Evolutionary conservation across 371 early-diverging fungal species (phyloP).

Genomic region (Rhizopus sp.): DNA sequence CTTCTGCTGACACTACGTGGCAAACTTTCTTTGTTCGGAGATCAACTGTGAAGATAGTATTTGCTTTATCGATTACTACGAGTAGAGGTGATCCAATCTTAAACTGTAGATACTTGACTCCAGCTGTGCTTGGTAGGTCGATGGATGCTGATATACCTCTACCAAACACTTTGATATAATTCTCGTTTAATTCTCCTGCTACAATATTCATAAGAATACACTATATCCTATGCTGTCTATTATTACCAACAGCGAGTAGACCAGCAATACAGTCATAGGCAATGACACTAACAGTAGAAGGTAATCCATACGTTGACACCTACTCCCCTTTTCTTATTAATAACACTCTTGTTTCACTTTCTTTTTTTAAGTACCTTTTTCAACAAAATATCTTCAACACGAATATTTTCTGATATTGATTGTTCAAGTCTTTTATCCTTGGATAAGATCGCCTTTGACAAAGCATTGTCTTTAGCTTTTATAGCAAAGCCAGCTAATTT

Average conservation of each 20-base stretch:
- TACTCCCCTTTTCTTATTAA: conserved; percentile 5
- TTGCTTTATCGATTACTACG: conserved; percentile 51
- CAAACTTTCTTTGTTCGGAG: conserved; percentile 43
- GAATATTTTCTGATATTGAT: conserved; percentile 32
- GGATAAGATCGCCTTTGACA: conserved; percentile 34
- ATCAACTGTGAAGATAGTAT: conserved; percentile 54
- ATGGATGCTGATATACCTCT: conserved; percentile 38
- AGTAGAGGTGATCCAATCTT: conserved; percentile 52
- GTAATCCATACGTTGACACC: conserved; percentile 54
- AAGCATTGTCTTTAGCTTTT: conserved; percentile 44
- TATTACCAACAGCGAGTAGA: conserved; percentile 56
- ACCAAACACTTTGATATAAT: conserved; percentile 44
- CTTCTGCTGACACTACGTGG: conserved; percentile 41
- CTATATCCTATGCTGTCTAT: background rate
- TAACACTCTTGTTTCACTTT: background rate
- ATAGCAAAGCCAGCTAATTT: conserved; percentile 43
- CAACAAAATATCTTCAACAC: conserved; percentile 23
- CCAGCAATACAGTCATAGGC: conserved; percentile 62
- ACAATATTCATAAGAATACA: background rate
- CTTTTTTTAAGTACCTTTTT: conserved; percentile 24
- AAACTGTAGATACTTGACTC: conserved; percentile 55
- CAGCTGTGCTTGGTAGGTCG: conserved; percentile 23
- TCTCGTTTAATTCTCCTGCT: conserved; percentile 22
- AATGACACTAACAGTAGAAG: conserved; percentile 42
- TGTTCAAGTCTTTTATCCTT: conserved; percentile 47